Conservation (phyloP, 2,329 filamentous ascomycete genomes). For the Cordyceps fumosorosea region DNA sequence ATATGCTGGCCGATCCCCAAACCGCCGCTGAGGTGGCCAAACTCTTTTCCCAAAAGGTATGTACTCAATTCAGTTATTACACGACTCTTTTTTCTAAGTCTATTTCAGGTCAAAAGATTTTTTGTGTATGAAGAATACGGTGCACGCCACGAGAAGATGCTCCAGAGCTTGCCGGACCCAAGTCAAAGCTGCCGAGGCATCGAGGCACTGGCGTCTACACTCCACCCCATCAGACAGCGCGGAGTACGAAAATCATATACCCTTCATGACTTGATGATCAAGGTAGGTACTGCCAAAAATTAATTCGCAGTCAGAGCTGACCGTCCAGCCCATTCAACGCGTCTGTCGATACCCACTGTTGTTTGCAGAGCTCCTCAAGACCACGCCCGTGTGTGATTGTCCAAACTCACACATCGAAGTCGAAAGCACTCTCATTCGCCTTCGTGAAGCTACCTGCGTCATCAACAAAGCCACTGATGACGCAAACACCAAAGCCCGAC, state of each 20-base stretch:
- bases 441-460: constrained; percentile 68
- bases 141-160: constrained; percentile 80
- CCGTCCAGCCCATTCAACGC: constrained; percentile 73
- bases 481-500: constrained; percentile 56
- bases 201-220: constrained; percentile 70
- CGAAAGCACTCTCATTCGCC: constrained; percentile 61
- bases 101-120: constrained; percentile 65
- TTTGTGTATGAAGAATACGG: constrained; percentile 88
- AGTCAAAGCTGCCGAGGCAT: constrained; percentile 73
- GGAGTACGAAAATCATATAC: constrained; percentile 67
- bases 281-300: constrained; percentile 48
- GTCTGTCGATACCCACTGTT: constrained; percentile 87
- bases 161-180: constrained; percentile 65
- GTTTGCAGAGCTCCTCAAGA: constrained; percentile 74
- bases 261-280: constrained; percentile 81
- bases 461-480: constrained; percentile 85
- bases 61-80: not conserved
- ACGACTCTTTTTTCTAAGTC: not conserved
- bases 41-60: constrained; percentile 53
- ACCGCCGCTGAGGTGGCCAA: constrained; percentile 55
- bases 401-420: constrained; percentile 76
- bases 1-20: constrained; percentile 51
- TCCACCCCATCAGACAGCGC: constrained; percentile 62
- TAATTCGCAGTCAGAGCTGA: not conserved
- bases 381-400: constrained; percentile 79